A percentile compares a stretch with the other conserved stretches of the same genome.
phyloP scores from a whole-genome alignment of 2,329 filamentous ascomycete genomes.

The Camillea tinctor region DNA sequence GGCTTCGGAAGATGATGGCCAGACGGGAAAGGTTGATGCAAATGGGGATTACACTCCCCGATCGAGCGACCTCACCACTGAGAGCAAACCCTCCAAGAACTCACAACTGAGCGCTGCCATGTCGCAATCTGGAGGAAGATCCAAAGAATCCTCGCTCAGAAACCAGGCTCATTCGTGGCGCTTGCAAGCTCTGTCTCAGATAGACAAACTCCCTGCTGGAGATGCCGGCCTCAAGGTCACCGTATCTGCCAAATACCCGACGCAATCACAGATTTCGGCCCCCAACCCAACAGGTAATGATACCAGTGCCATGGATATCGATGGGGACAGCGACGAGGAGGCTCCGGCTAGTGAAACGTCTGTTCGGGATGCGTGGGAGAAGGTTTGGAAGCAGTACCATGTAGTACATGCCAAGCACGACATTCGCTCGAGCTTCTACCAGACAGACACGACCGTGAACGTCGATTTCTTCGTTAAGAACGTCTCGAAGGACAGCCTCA shows the following conservation, averaged over 20 bases:
- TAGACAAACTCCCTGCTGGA: slow-evolving; percentile 45
- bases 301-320: background rate
- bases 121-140: slow-evolving; percentile 3
- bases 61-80: slow-evolving; percentile 30
- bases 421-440: slow-evolving; percentile 42
- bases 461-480: slow-evolving; percentile 42
- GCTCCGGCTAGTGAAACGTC: background rate
- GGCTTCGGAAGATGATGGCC: slow-evolving; percentile 36
- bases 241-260: slow-evolving; percentile 34
- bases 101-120: slow-evolving; percentile 26
- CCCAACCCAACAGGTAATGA: slow-evolving; percentile 18
- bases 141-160: slow-evolving; percentile 28
- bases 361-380: slow-evolving; percentile 15
- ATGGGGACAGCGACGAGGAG: slow-evolving; percentile 1
- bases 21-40: slow-evolving; percentile 39
- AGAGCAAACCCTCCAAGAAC: slow-evolving; percentile 14
- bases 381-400: slow-evolving; percentile 21
- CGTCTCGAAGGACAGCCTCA: slow-evolving; percentile 39
- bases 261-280: slow-evolving; percentile 21
- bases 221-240: slow-evolving; percentile 48
- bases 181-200: slow-evolving; percentile 43
- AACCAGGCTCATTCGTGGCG: slow-evolving; percentile 47
- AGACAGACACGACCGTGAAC: slow-evolving; percentile 37
- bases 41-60: slow-evolving; percentile 49
- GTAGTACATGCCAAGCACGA: slow-evolving; percentile 27